Percentiles rank a stretch among this genome's conserved stretches.
These are phyloP conservation scores for Aspergillus pseudotamarii DNA, from an alignment of 2,329 filamentous ascomycete genomes.

Conservation along the genomic window DNA sequence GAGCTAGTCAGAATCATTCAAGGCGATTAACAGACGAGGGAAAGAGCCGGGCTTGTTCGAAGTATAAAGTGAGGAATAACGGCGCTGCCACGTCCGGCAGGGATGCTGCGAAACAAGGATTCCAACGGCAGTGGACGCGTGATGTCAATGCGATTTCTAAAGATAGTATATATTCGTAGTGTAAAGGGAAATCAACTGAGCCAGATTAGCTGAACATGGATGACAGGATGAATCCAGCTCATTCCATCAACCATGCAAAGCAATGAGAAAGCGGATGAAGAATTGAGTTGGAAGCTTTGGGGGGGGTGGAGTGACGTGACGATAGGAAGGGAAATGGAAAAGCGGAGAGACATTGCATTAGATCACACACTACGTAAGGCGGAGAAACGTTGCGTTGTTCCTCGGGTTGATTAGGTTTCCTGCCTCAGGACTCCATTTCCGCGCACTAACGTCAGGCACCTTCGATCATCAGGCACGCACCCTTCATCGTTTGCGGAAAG, in stretches of 20 bases:
- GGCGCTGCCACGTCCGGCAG: background rate
- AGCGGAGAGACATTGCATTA: background rate
- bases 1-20: constrained; percentile 6
- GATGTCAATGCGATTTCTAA: background rate
- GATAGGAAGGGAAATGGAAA: background rate
- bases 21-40: background rate
- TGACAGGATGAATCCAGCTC: background rate
- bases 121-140: background rate
- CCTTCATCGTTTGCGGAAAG: background rate
- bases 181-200: background rate
- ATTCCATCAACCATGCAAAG: background rate
- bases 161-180: background rate
- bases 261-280: background rate
- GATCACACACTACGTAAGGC: constrained; percentile 13
- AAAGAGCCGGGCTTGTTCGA: background rate
- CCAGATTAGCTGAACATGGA: background rate
- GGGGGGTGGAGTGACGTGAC: background rate
- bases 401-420: background rate
- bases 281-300: background rate
- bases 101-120: background rate
- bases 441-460: constrained; percentile 25
- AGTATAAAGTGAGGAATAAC: background rate
- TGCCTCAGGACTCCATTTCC: background rate
- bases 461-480: constrained; percentile 1
- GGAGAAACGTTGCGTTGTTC: constrained; percentile 11